Evolutionary conservation across 441 rosid species (phyloP).

Genomic region (Pelargonium cotyledonis): DNA sequence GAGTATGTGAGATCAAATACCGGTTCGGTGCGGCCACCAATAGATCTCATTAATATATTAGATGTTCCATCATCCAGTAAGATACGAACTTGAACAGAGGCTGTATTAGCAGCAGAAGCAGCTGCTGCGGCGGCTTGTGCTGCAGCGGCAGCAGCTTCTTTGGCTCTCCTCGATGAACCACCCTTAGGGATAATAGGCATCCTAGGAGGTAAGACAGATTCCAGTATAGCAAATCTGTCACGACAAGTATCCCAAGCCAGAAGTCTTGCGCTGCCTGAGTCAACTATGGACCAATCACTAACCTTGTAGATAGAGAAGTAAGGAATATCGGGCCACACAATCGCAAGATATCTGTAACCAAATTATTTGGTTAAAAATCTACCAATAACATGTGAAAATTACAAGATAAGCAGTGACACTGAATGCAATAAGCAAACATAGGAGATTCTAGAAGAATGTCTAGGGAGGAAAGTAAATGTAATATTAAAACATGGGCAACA

Average conservation of each 20-base stretch:
- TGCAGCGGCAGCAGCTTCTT: conserved; percentile 97
- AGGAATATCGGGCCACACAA: conserved; percentile 97
- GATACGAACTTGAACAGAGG: conserved; percentile 96
- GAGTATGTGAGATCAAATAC: conserved; percentile 33
- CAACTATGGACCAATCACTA: conserved; percentile 93
- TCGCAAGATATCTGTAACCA: conserved; percentile 78
- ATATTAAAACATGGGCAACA: too few relatives aligned
- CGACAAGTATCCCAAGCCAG: conserved; percentile 96
- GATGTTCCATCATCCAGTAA: conserved; percentile 99
- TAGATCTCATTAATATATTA: conserved; percentile 87
- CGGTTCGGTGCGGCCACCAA: conserved; percentile 91
- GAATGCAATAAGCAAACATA: too few relatives aligned
- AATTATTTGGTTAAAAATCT: conserved; percentile 22
- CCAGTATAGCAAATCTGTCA: conserved; percentile 91
- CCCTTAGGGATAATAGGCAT: conserved; percentile 85
- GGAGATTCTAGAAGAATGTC: too few relatives aligned
- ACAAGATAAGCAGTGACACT: too few relatives aligned
- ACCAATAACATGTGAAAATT: conserved; percentile 4
- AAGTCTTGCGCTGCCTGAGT: conserved; percentile 94
- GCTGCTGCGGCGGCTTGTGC: conserved; percentile 97
- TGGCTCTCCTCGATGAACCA: conserved; percentile 82
- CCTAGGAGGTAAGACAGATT: conserved; percentile 75
- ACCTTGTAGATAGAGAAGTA: conserved; percentile 92
- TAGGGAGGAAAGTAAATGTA: too few relatives aligned
- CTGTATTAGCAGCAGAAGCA: conserved; percentile 87